Evolutionary conservation across 2,329 filamentous ascomycete species (phyloP).

Genomic region (Verticillium longisporum): DNA sequence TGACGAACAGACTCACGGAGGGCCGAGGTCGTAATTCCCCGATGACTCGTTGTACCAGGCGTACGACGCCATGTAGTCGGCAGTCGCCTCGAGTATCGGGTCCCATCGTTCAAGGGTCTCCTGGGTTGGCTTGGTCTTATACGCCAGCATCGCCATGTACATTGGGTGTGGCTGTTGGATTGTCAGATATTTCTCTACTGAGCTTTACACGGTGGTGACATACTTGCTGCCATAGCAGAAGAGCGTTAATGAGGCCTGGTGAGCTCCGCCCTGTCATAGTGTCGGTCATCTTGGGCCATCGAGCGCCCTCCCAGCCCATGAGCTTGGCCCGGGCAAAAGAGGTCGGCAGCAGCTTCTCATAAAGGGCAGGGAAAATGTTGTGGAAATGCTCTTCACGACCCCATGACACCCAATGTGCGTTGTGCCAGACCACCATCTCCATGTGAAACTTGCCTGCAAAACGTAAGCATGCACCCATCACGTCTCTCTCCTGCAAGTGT

Average conservation of each 20-base stretch:
- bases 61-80: constrained; percentile 54
- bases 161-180: constrained; percentile 40
- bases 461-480: constrained; percentile 18
- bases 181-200: not conserved
- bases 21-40: constrained; percentile 40
- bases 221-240: constrained; percentile 54
- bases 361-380: constrained; percentile 23
- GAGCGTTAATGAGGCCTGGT: constrained; percentile 51
- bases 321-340: constrained; percentile 17
- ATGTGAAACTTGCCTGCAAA: constrained; percentile 32
- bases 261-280: constrained; percentile 14
- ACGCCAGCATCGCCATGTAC: constrained; percentile 48
- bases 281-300: constrained; percentile 49
- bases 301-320: constrained; percentile 23
- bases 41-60: constrained; percentile 48
- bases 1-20: constrained; percentile 22
- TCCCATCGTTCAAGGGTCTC: constrained; percentile 47
- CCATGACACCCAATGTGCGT: constrained; percentile 32
- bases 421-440: constrained; percentile 37
- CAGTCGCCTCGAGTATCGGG: constrained; percentile 37
- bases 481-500: too few species aligned
- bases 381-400: constrained; percentile 27
- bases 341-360: constrained; percentile 13
- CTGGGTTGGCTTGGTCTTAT: constrained; percentile 14
- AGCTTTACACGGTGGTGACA: not conserved